Evolutionary conservation across 2,329 filamentous ascomycete genomes (phyloP), one percentile per base, ranked within the genome.

Genomic region (Aspergillus alliaceus): DNA sequence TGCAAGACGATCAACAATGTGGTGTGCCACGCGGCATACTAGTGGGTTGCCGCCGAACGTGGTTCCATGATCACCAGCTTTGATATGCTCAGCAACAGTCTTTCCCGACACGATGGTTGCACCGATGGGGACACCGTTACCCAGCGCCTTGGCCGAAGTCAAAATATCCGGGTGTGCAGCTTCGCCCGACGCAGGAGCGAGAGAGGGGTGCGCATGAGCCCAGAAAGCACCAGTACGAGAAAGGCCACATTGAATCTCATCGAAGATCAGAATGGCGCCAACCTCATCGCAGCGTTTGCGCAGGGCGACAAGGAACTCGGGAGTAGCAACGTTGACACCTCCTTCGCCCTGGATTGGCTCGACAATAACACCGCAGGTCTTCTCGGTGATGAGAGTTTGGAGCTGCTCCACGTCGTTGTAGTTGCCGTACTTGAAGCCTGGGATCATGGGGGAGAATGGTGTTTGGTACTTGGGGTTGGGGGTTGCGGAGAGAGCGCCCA

Each of bases 321-420:
- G 86, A 0, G 84, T 88, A 3, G 91, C 95, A 11, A 90, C 86
- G 66, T 93, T 89, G 51, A 99, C 89, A 64, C 95, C 95, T 15
- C 95, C 95, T 78, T 99, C 95, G 57, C 95, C 95, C 77, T 99
- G 95, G 59, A 99, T 96, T 8, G 95, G 95, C 81, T 99, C 95
- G 46, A 99, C 85, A 57, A 99, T 93, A 20, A 99, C 95, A 70
- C 91, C 93, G 68, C 93, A 97, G 0, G 95, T 98, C 64, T 87
- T 86, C 20, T 91, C 86, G 0, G 89, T 96, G 29, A 99, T 87
- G 18, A 96, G 79, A 1, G 83, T 82, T 18, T 87, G 78, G 53
- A 99, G 84, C 15, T 81, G 87, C 2, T 79, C 82, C 12, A 93
- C 78, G 70, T 98, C 89, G 71, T 99, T 98, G 80, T 88, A 96